Conservation (phyloP, 768 basidiomycete genomes). For the Paxillus ammoniavirescens region DNA sequence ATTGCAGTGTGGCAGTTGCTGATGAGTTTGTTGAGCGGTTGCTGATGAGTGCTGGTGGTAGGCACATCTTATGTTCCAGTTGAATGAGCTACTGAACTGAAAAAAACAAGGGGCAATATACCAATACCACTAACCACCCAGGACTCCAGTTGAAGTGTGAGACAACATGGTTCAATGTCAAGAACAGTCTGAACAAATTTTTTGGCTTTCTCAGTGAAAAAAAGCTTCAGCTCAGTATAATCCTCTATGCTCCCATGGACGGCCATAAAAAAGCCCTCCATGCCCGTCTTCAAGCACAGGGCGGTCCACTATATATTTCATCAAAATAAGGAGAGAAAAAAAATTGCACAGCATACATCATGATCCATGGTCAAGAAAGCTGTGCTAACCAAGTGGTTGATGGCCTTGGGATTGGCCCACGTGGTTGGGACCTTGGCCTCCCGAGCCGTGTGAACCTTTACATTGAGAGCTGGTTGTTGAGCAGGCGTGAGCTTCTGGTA, state of each 20-base stretch:
- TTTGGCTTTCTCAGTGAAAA: constrained; percentile 4
- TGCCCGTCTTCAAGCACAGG: not conserved
- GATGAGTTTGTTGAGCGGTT: constrained; percentile 4
- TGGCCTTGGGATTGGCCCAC: not conserved
- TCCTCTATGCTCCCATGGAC: constrained; percentile 1
- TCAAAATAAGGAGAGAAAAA: not conserved
- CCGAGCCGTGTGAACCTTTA: no score
- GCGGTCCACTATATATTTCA: constrained; percentile 1
- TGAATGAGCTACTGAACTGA: not conserved
- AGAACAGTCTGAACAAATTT: constrained; percentile 1
- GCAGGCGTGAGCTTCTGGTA: no score
- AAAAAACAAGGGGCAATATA: not conserved
- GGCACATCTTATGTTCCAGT: no score
- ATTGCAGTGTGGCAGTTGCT: not conserved
- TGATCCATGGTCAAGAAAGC: constrained; percentile 3
- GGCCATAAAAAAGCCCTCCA: constrained; percentile 5
- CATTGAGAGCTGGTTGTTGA: no score
- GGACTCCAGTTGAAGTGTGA: not conserved
- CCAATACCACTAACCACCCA: constrained; percentile 2
- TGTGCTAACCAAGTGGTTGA: not conserved
- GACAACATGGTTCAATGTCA: not conserved
- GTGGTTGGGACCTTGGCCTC: no score
- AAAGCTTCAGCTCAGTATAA: not conserved
- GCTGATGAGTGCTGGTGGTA: not conserved
- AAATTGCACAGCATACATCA: not conserved